Evolutionary conservation across 148 eudicot genomes (phyloP).

Genomic region (Heliosperma pusillum): DNA sequence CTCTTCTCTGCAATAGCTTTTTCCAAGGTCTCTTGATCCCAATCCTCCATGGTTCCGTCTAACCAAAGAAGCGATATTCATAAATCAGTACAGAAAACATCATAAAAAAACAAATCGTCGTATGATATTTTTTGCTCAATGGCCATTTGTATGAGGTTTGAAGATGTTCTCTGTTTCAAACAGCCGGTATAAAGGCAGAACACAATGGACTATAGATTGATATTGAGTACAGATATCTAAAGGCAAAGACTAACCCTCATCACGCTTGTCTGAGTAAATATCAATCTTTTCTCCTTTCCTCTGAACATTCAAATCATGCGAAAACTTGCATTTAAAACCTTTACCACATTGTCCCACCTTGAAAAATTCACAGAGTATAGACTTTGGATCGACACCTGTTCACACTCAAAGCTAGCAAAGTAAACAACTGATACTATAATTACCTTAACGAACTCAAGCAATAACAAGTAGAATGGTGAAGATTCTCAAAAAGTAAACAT

Average conservation of each 20-base stretch:
- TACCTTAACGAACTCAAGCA: background rate
- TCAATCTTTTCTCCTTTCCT: conserved; percentile 92
- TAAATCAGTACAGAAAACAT: background rate
- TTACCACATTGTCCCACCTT: conserved; percentile 92
- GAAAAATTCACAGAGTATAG: conserved; percentile 76
- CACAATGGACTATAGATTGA: background rate
- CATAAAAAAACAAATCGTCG: background rate
- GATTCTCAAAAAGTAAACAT: background rate
- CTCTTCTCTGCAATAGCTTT: conserved; percentile 75
- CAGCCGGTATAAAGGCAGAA: background rate
- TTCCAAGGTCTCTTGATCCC: conserved; percentile 81
- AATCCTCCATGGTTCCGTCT: conserved; percentile 73
- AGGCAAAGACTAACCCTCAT: conserved; percentile 39
- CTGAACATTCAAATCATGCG: conserved; percentile 77
- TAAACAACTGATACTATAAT: conserved; percentile 16
- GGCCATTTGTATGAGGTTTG: background rate
- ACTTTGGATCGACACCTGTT: conserved; percentile 95
- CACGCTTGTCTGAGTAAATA: conserved; percentile 69
- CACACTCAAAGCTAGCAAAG: conserved; percentile 23
- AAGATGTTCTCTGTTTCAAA: background rate
- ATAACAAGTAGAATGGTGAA: background rate
- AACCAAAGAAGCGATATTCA: conserved; percentile 7
- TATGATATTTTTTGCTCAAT: background rate
- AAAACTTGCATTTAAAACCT: conserved; percentile 93
- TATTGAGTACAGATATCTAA: background rate